Evolutionary conservation across 2,329 filamentous ascomycete species (phyloP).

Genomic region (Neofusicoccum sp.): DNA sequence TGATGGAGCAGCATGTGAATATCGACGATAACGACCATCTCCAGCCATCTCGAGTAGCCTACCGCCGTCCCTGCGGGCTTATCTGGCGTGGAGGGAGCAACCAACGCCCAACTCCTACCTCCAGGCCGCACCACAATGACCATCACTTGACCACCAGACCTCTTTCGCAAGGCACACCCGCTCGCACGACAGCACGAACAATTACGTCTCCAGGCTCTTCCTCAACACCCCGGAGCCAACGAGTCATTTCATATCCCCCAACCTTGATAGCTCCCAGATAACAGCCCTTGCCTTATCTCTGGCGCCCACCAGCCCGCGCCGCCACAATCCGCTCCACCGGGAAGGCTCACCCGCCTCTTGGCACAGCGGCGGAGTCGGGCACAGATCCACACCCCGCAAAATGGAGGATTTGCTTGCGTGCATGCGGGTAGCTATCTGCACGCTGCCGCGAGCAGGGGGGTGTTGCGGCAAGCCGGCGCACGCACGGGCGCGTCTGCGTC

Average conservation of each 20-base stretch:
- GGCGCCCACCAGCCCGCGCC: not conserved
- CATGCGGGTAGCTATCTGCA: conserved; percentile 1
- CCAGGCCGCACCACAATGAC: too few relatives aligned
- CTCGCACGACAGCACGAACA: too few relatives aligned
- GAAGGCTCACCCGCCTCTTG: not conserved
- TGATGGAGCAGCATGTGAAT: not conserved
- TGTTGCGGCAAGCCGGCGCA: not conserved
- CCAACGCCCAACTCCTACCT: too few relatives aligned
- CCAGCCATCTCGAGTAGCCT: too few relatives aligned
- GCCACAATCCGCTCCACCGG: not conserved
- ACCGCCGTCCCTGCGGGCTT: too few relatives aligned
- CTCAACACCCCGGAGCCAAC: not conserved
- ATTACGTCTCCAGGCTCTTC: not conserved
- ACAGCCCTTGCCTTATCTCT: conserved; percentile 3
- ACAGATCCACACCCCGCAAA: conserved; percentile 1
- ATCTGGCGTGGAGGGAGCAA: too few relatives aligned
- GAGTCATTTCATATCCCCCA: not conserved
- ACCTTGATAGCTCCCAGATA: not conserved
- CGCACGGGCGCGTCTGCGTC: not conserved
- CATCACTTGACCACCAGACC: too few relatives aligned
- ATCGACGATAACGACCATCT: not conserved
- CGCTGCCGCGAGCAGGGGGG: not conserved
- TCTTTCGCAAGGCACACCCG: too few relatives aligned
- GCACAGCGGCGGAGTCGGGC: not conserved
- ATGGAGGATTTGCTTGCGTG: not conserved